Base-by-base conservation (phyloP, 768 basidiomycete species). In the Pholiota conissans region DNA sequence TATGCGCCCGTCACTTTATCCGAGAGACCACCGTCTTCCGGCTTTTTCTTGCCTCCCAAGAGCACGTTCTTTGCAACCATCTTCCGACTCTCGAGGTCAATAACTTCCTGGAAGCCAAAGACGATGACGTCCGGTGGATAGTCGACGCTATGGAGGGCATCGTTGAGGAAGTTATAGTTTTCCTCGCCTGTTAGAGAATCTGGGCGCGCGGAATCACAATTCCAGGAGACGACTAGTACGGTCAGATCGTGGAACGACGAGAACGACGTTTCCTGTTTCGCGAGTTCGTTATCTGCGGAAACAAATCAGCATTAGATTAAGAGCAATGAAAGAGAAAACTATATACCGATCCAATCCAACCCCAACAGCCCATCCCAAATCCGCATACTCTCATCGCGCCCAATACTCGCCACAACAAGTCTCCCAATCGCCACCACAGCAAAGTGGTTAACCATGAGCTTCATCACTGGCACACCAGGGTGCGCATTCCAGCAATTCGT, bases 101-200 rank as follows among this genome's bases (percentile, higher is more conserved):
- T 93, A 35, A 98, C 83, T 73, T 98, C 96, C 71, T 99, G 96
- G 71, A 98, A 90, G 1, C 95, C 95, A 64, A 99, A 96, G 3
- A 86, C 83, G 61, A 99, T 89, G 63, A 98, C 87, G 61, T 98
- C 95, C 1, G 74, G 74, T 2, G 96, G 91, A 30, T 73, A 67
- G 11, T 91, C 85, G 34, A 89, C 85, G 64, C 87, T 90, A 3
- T 71, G 77, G 10, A 98, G 76, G 2, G 83, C 85, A 20, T 93
- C 82, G n/a, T 82, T 76, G n/a, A 99, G 74, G 76, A 98, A 95
- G 56, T 77, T 82, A 56, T 83, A 73, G 69, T 95, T 98, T n/a
- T 82, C 85, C 2, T 83, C 81, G 20, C 84, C 84, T 0, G 67
- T 72, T 7, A 98, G 77, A 6, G 86, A 75, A 45, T 90, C 89